Conservation (phyloP, 805 yeast genomes). For the Metschnikowia kunwiensis region DNA sequence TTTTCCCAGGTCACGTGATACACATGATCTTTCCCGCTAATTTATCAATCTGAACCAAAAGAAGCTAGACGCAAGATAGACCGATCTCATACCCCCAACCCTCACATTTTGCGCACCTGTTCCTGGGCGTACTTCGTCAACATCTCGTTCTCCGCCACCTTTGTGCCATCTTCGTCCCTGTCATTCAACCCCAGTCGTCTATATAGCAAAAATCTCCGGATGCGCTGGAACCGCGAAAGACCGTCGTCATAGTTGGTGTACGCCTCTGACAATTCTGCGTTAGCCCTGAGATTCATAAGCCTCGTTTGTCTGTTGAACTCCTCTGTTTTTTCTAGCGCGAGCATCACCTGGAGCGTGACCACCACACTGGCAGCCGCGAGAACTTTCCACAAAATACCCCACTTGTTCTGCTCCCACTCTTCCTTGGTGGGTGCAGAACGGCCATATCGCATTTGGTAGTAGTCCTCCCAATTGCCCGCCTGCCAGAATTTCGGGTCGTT, state of each 20-base stretch:
- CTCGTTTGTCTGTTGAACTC: conserved; percentile 24
- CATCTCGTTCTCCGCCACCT: conserved; percentile 27
- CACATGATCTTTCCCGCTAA: too few relatives aligned
- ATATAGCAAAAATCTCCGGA: conserved; percentile 32
- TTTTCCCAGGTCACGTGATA: too few relatives aligned
- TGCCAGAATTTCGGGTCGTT: conserved; percentile 50
- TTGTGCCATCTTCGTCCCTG: conserved; percentile 18
- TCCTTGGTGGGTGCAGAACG: conserved; percentile 39
- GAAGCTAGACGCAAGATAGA: too few relatives aligned
- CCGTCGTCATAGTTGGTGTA: conserved; percentile 29
- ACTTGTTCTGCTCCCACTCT: conserved; percentile 42
- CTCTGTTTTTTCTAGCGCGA: conserved; percentile 36
- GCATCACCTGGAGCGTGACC: conserved; percentile 40
- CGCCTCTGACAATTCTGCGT: conserved; percentile 28
- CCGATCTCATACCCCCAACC: conserved; percentile 10
- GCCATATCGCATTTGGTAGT: conserved; percentile 42
- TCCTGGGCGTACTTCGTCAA: conserved; percentile 33
- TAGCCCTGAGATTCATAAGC: conserved; percentile 26
- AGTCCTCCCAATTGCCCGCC: conserved; percentile 66
- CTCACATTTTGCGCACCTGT: conserved; percentile 15
- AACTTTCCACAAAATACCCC: conserved; percentile 40
- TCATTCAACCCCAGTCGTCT: conserved; percentile 28
- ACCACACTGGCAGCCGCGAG: conserved; percentile 36
- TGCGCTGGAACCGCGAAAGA: conserved; percentile 26
- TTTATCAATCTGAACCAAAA: too few relatives aligned